Base-by-base conservation (phyloP, 768 basidiomycete genomes). In the Trametes elegans region DNA sequence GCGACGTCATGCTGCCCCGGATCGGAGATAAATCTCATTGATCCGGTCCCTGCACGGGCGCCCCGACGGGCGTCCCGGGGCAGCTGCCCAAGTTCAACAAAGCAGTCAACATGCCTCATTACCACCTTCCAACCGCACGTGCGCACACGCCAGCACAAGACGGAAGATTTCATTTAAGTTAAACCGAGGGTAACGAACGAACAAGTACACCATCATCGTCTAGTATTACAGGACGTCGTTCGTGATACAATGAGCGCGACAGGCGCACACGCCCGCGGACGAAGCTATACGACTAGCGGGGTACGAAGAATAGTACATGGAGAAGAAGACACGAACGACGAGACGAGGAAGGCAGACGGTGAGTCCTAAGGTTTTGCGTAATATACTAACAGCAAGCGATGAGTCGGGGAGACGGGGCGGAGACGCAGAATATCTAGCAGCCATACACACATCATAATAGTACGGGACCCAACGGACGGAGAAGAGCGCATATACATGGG, bases 201-300 rank as follows among this genome's bases (percentile, higher is more conserved):
- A 58, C 57, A 58, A 58, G 57, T 58, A 58, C 57, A 58, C 49
- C 51, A 53, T 55, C 54, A 48, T 58, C 57, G 57, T 53, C 57
- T 58, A 58, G 51, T 58, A 58, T 58, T 58, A 58, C 57, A 58
- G 57, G 50, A 57, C 56, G 56, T 58, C 57, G 57, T 48, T 58
- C 57, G 50, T 41, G 52, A 34, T 58, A 58, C 57, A 58, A 44
- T 51, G 46, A 51, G 42, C 57, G 51, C 57, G 57, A 38, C 50
- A 35, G 47, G 51, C 34, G 47, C 57, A 49, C 57, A 41, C 57
- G 51, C 35, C 51, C 51, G 39, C 31, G 32, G 57, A 58, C 57
- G 57, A 43, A 53, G 57, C 57, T 49, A 58, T 58, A 58, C 57
- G 57, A 58, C 57, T 58, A 58, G 57, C 51, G 58, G 46, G 41